Evolutionary conservation across 768 basidiomycete species (phyloP).

Genomic region (Imleria badia): DNA sequence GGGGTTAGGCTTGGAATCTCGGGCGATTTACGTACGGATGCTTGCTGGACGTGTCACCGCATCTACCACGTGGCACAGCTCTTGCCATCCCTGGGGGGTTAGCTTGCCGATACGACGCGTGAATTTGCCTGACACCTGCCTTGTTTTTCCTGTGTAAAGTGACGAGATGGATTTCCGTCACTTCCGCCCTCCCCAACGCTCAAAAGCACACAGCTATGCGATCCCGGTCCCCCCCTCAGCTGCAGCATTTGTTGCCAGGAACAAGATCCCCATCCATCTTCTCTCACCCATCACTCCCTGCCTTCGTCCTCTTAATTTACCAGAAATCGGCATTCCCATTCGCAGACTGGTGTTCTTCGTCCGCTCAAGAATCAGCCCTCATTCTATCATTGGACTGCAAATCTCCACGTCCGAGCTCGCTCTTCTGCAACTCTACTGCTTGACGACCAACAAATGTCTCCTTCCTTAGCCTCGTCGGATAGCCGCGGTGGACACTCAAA

Average conservation of each 20-base stretch:
- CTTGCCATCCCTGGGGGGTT: slow-evolving; percentile 3
- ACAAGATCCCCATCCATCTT: slow-evolving; percentile 14
- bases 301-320: slow-evolving; percentile 10
- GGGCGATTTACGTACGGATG: slow-evolving; percentile 7
- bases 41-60: neutral
- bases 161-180: slow-evolving; percentile 29
- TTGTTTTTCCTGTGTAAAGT: slow-evolving; percentile 25
- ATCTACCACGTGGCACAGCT: slow-evolving; percentile 26
- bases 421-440: slow-evolving; percentile 25
- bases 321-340: slow-evolving; percentile 20
- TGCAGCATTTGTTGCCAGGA: slow-evolving; percentile 9
- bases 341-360: slow-evolving; percentile 13
- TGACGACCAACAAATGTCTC: slow-evolving; percentile 36
- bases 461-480: slow-evolving; percentile 24
- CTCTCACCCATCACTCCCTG: slow-evolving; percentile 12
- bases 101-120: slow-evolving; percentile 18
- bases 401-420: slow-evolving; percentile 21
- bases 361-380: slow-evolving; percentile 15
- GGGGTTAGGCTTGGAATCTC: neutral
- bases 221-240: neutral
- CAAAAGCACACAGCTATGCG: slow-evolving; percentile 22
- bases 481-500: slow-evolving; percentile 23
- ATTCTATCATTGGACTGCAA: slow-evolving; percentile 30
- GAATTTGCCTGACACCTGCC: slow-evolving; percentile 25
- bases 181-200: slow-evolving; percentile 10